Evolutionary conservation across 116 monocot species (phyloP), one percentile per base, ranked within the genome.

Genomic region (Phalaenopsis hybrid): DNA sequence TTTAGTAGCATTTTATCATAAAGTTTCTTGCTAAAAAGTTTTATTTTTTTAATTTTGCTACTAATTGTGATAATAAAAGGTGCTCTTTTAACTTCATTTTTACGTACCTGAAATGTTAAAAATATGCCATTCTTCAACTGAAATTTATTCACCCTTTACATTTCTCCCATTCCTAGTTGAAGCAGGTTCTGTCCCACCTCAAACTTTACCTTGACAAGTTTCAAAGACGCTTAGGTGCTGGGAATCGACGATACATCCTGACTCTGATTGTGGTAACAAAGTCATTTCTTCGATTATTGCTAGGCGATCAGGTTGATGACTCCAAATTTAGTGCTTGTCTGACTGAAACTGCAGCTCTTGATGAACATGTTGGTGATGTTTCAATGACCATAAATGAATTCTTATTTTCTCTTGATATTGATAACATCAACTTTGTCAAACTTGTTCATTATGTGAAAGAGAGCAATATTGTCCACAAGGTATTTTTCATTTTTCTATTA

Each of bases 361-460:
- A 81, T 49, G 81, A 86, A 74, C 73, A 49, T 67, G n/a, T n/a
- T 75, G 75, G 21, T 57, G 85, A 87, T 55, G 9, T 33, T 18
- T 89, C 92, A 15, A 88, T 95, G 90, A 91, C 92, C n/a, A 93
- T 99, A 81, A 99, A 99, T 87, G 95, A 99, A 59, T 93, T 99
- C 78, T 78, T 93, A 78, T 99, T 99, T 84, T 88, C 95, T 65
- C 92, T 99, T 75, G 89, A 95, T 81, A 95, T 99, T 83, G 99
- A 99, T 84, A 99, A 99, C 87, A 93, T 99, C 81, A 99, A 99
- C 77, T 88, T 99, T 57, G 92, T 95, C 17, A 99, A 95, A 74
- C 78, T 99, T 70, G 91, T 86, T 58, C 89, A 75, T 8, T 99
- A 93, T 81, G 81, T 99, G 63, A 99, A 95, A 78, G 92, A 93